Conservation (phyloP, 2,329 filamentous ascomycete species). For the Pseudophaeomoniella oleicola region DNA sequence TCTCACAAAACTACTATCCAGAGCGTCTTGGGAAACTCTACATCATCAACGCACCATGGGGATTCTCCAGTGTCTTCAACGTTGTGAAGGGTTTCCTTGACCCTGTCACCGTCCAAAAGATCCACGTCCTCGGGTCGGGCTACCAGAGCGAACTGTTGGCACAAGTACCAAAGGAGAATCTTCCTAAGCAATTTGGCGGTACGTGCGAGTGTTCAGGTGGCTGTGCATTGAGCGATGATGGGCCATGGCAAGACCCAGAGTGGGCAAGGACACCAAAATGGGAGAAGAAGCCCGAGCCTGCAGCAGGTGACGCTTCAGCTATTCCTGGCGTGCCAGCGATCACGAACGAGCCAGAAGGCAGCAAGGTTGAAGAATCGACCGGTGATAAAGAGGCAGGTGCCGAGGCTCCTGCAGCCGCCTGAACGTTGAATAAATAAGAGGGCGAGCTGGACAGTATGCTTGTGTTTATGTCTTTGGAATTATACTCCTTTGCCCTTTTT, state of each 20-base stretch:
- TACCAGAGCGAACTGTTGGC: constrained; percentile 74
- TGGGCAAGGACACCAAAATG: constrained; percentile 30
- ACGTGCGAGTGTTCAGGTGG: constrained; percentile 67
- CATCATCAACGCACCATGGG: constrained; percentile 96
- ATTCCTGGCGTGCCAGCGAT: constrained; percentile 1
- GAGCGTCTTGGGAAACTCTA: constrained; percentile 93
- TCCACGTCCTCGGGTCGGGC: constrained; percentile 67
- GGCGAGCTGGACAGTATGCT: too few relatives aligned
- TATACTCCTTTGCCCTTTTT: too few relatives aligned
- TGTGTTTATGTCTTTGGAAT: too few relatives aligned
- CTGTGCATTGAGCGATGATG: constrained; percentile 74
- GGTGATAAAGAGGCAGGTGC: not conserved
- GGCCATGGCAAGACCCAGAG: constrained; percentile 56
- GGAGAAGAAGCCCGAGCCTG: constrained; percentile 18
- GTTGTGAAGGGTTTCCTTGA: constrained; percentile 90
- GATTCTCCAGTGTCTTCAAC: constrained; percentile 73
- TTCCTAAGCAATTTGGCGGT: constrained; percentile 77
- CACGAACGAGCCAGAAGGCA: not conserved
- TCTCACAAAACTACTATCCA: constrained; percentile 98
- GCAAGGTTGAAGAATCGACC: not conserved
- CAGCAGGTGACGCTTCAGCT: constrained; percentile 7
- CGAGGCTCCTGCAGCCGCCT: not conserved
- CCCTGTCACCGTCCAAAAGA: constrained; percentile 92
- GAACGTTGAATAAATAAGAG: too few relatives aligned
- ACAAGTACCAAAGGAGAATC: constrained; percentile 79